Evolutionary conservation across 768 basidiomycete species (phyloP), one percentile per base, ranked within the genome.

Genomic region (Gyrodon lividus): DNA sequence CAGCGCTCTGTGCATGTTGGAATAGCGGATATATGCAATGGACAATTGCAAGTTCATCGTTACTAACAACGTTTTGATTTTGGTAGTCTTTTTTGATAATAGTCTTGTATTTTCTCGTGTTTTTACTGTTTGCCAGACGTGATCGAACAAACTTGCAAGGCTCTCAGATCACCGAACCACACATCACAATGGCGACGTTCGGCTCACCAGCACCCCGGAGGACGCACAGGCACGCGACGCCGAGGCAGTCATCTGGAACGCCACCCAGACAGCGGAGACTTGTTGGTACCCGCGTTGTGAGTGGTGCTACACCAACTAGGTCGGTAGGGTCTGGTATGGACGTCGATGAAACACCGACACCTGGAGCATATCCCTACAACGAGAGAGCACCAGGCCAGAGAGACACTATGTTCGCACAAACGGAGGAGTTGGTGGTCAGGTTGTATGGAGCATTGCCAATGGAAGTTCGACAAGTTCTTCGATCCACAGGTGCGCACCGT

Each of bases 381-480:
- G 62, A 84, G 75, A 66, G 72, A 59, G 12, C 58, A 24, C 50
- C 61, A 19, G 48, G 28, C 38, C 62, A 64, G 49, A 64, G 58
- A 47, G 74, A 75, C 37, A 65, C 64, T 2, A 56, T 83, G 28
- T 88, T 85, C 66, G 86, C 88, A 43, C 86, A 85, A 66, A 87
- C 87, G 30, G 80, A 86, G 56, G 84, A 91, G 68, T 68, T 89
- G 55, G 62, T 77, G 12, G 85, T 83, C 20, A 72, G 78, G 19
- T 82, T 88, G 66, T 85, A 89, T 61, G 83, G 87, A 22, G 74
- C 77, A 58, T 65, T 91, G 43, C 89, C 89, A 3, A 70, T 83
- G 6, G 89, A 92, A 61, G 83, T 89, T 47, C 86, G 81, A 60
- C 87, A 87, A 55, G 77, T 84, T 17, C 73, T 91, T 43, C 80